A percentile compares a stretch with the other conserved stretches of the same genome.
phyloP scores from a whole-genome alignment of 352 stramenopile species.

The Pythium myriotylum region DNA sequence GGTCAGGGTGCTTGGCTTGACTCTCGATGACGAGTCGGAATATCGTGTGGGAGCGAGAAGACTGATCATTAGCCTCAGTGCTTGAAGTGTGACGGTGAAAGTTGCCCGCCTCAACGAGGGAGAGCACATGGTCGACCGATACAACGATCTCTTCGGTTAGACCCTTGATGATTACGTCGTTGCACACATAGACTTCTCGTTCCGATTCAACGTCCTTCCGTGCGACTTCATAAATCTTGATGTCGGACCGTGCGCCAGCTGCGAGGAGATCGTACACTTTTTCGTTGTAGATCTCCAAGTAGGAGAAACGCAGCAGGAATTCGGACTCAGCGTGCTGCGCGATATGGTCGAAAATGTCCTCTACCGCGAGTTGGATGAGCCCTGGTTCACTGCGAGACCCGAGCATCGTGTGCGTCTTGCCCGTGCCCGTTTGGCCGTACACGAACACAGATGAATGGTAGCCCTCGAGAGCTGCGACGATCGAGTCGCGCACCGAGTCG shows the following conservation, averaged over 20 bases:
- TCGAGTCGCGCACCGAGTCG: conserved; percentile 76
- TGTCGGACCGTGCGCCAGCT: conserved; percentile 56
- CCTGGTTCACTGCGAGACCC: conserved; percentile 58
- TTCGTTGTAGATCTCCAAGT: conserved; percentile 99
- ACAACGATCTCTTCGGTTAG: conserved; percentile 81
- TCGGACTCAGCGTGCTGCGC: conserved; percentile 52
- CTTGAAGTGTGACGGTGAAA: conserved; percentile 74
- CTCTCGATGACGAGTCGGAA: conserved; percentile 81
- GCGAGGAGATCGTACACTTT: conserved; percentile 96
- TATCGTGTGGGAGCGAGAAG: conserved; percentile 75
- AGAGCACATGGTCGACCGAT: conserved; percentile 80
- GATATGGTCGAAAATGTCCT: conserved; percentile 89
- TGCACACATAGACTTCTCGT: conserved; percentile 38
- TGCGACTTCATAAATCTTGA: conserved; percentile 77
- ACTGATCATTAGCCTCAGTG: conserved; percentile 80
- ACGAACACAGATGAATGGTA: conserved; percentile 90
- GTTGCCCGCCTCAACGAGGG: conserved; percentile 83
- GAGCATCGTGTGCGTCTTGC: conserved; percentile 87
- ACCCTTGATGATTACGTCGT: conserved; percentile 87
- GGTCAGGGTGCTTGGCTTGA: conserved; percentile 44
- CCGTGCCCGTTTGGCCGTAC: conserved; percentile 92
- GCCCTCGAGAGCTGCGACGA: conserved; percentile 70
- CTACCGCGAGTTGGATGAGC: conserved; percentile 84
- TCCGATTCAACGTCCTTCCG: conserved; percentile 37
- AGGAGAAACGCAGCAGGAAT: conserved; percentile 89